These are phyloP conservation scores for Ceratocystiopsis sp. DNA, from an alignment of 2,329 filamentous ascomycete species.

Conservation along the genomic window DNA sequence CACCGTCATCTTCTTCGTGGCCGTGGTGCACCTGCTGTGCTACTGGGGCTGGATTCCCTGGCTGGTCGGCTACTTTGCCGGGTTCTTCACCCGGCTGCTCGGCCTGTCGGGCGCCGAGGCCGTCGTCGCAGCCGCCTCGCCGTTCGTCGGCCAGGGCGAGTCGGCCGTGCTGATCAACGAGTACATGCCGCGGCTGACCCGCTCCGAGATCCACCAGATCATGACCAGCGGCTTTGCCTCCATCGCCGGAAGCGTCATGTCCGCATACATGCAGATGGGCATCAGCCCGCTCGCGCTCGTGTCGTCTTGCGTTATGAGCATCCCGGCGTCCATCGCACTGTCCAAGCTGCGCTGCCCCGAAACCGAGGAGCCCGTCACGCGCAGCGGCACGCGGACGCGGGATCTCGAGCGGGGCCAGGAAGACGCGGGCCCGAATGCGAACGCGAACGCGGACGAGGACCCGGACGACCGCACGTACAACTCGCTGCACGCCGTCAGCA, in stretches of 20 bases:
- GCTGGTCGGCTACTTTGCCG: slow-evolving; percentile 75
- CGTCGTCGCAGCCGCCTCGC: slow-evolving; percentile 82
- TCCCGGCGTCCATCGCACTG: slow-evolving; percentile 75
- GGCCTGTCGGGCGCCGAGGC: slow-evolving; percentile 79
- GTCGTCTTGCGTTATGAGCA: slow-evolving; percentile 89
- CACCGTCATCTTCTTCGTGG: slow-evolving; percentile 90
- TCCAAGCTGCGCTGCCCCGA: slow-evolving; percentile 85
- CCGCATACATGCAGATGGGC: slow-evolving; percentile 71
- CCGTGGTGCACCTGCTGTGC: slow-evolving; percentile 75
- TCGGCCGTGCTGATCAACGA: slow-evolving; percentile 83
- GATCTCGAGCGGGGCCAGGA: background rate
- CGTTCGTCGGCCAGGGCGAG: slow-evolving; percentile 89
- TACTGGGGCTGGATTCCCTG: slow-evolving; percentile 71
- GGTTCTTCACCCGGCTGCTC: slow-evolving; percentile 83
- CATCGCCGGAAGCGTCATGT: slow-evolving; percentile 73
- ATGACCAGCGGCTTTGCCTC: slow-evolving; percentile 89
- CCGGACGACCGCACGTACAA: slow-evolving; percentile 38
- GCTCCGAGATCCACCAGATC: slow-evolving; percentile 78
- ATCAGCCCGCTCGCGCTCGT: slow-evolving; percentile 73
- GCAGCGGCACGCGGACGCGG: slow-evolving; percentile 47
- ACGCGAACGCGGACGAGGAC: background rate
- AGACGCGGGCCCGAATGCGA: background rate
- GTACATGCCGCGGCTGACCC: slow-evolving; percentile 70
- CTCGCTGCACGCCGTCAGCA: slow-evolving; percentile 67
- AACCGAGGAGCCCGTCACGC: slow-evolving; percentile 69